Conservation (phyloP, 805 yeast species). For the Cyberlindnera saturnus region DNA sequence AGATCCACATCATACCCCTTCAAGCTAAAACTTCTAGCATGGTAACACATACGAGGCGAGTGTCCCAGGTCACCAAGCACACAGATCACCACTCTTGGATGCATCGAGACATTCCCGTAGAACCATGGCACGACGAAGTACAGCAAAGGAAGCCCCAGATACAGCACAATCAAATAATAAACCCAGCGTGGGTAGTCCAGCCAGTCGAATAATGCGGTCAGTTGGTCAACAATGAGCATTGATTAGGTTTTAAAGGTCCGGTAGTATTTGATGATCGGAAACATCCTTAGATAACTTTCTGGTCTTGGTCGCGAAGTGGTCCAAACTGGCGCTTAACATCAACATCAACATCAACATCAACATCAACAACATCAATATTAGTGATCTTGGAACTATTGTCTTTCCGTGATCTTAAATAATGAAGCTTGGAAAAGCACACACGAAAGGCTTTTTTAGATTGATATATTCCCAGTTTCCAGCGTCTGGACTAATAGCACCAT, state of each 20-base stretch:
- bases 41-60: constrained; percentile 92
- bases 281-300: too few species aligned
- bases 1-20: constrained; percentile 70
- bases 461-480: too few species aligned
- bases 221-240: background rate
- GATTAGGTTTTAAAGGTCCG: background rate
- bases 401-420: too few species aligned
- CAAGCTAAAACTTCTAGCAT: constrained; percentile 69
- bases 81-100: constrained; percentile 61
- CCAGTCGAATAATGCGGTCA: constrained; percentile 4
- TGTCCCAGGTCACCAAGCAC: constrained; percentile 94
- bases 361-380: too few species aligned
- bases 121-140: constrained; percentile 31
- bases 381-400: too few species aligned
- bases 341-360: too few species aligned
- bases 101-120: constrained; percentile 28
- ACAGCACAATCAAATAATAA: constrained; percentile 39
- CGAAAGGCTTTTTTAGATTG: too few species aligned
- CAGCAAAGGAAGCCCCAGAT: constrained; percentile 34
- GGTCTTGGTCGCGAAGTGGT: too few species aligned
- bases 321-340: too few species aligned
- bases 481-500: too few species aligned
- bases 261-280: too few species aligned
- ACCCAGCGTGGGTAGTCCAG: constrained; percentile 32
- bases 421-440: too few species aligned